Evolutionary conservation across 495 filamentous ascomycete genomes (phyloP), one percentile per base, ranked within the genome.

Genomic region (Podospora pseudopauciseta): DNA sequence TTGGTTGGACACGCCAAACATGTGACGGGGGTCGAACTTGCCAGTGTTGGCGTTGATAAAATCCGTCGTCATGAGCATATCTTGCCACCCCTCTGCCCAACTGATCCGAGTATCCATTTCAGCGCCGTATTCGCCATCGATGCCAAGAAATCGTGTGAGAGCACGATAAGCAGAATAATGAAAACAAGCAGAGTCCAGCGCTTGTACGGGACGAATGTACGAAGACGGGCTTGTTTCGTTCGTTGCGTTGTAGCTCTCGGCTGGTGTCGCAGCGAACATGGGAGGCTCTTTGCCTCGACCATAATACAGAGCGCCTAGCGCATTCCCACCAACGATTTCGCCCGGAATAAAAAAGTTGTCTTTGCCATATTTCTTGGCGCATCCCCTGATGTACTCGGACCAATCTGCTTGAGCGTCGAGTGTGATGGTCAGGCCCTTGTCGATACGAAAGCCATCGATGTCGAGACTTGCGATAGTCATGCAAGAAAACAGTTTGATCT

Each of bases 141-240:
- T 80, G 4, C 88, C 88, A 30, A 90, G 77, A 60, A 91, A 90
- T 4, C 89, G 79, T 9, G 87, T 89, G 54, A 92, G 77, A 9
- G 84, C 83, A 27, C 89, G 86, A 69, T 92, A 92, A n/a, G 87
- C 78, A 1, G 89, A 86, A 71, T 92, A 92, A 72, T 91, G 88
- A 65, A 91, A 92, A 27, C 88, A 88, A 28, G 83, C 86, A 18
- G 80, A 85, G 73, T 92, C 89, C 27, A 91, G 81, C 1, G 86
- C 89, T 57, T 79, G 66, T 78, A 30, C 86, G 71, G 11, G 81
- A 81, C 62, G 78, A 64, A 20, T 84, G 80, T 20, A 88, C 86
- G 66, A 89, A 71, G 71, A 87, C 88, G 63, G 79, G 82, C 19
- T 79, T 18, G 66, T 73, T 3, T 80, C 71, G 64, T 80, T 73